Evolutionary conservation across 2,329 filamentous ascomycete genomes (phyloP).

Genomic region (Zalaria sp.): DNA sequence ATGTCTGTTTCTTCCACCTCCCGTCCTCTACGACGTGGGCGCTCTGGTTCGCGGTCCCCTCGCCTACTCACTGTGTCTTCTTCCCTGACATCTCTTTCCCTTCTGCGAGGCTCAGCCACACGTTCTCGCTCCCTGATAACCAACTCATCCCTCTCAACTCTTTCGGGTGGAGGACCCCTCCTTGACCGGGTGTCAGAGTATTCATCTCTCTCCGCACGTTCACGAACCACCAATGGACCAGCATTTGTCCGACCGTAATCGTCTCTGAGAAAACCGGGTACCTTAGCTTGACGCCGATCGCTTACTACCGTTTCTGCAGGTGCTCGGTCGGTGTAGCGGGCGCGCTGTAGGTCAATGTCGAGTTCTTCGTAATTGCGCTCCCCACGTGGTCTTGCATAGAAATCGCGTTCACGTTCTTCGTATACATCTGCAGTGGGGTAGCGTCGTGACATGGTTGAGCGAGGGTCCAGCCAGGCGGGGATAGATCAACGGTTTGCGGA

Average conservation of each 20-base stretch:
- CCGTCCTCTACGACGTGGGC: conserved; percentile 11
- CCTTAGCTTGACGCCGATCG: conserved; percentile 24
- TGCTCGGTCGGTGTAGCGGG: conserved; percentile 11
- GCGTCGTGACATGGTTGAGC: conserved; percentile 5
- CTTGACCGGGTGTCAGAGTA: conserved; percentile 9
- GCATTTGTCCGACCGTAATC: conserved; percentile 31
- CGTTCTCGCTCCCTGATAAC: conserved; percentile 23
- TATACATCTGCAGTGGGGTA: conserved; percentile 23
- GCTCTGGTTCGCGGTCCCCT: conserved; percentile 13
- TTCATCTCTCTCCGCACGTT: conserved; percentile 26
- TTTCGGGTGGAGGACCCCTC: conserved; percentile 15
- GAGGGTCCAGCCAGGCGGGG: background rate
- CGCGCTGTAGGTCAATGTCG: conserved; percentile 30
- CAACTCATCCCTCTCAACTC: conserved; percentile 28
- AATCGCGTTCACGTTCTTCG: conserved; percentile 30
- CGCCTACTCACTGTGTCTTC: conserved; percentile 11
- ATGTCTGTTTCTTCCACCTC: conserved; percentile 7
- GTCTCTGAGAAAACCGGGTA: conserved; percentile 36
- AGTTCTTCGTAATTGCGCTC: conserved; percentile 34
- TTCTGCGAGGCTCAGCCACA: conserved; percentile 8
- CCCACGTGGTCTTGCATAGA: conserved; percentile 21
- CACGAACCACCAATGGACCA: conserved; percentile 30
- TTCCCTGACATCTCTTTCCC: conserved; percentile 7
- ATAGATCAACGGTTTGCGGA: background rate
- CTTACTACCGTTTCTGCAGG: conserved; percentile 12